Evolutionary conservation across 768 basidiomycete species (phyloP), one percentile per base, ranked within the genome.

Genomic region (Phaeotremella skinneri): DNA sequence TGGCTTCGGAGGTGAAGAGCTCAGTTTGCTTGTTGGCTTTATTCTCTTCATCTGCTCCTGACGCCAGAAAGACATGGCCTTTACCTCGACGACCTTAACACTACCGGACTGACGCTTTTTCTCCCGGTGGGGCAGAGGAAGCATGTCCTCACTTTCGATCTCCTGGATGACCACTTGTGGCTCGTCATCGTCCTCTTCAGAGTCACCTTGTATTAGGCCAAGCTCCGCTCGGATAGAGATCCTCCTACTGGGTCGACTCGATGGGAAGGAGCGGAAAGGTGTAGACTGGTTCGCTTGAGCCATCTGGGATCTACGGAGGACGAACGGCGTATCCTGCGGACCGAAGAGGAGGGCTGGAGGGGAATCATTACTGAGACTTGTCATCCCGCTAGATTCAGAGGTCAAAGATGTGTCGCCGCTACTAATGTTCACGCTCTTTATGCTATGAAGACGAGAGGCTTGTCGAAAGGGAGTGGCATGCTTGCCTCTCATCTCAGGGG

Each of bases 31-130:
- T 0, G 60, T 47, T 6, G 23, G 48, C 25, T 61, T 60, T n/a
- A 59, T 47, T 31, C 48, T 50, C 27, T 59, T 57, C 14, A 71
- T 26, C 47, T 71, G 70, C 31, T 68, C 67, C 45, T 55, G 49
- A 37, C 70, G 51, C 70, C 70, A 71, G 5, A 50, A 31, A 13
- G 64, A 58, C 7, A 61, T 29, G 4, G 23, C 49, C 39, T 57
- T 37, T 9, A 5, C 13, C n/a, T 55, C 9, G 17, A 37, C 34
- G 9, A 7, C 17, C 34, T 7, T 7, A 37, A 37, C 34, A 37
- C n/a, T n/a, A n/a, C n/a, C n/a, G n/a, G n/a, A n/a, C n/a, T n/a
- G n/a, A n/a, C n/a, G n/a, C n/a, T n/a, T n/a, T n/a, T n/a, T n/a
- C n/a, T n/a, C n/a, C n/a, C n/a, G n/a, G n/a, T n/a, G n/a, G n/a